Conservation (phyloP, 306 rosid species). For the Gillenia trifoliata region DNA sequence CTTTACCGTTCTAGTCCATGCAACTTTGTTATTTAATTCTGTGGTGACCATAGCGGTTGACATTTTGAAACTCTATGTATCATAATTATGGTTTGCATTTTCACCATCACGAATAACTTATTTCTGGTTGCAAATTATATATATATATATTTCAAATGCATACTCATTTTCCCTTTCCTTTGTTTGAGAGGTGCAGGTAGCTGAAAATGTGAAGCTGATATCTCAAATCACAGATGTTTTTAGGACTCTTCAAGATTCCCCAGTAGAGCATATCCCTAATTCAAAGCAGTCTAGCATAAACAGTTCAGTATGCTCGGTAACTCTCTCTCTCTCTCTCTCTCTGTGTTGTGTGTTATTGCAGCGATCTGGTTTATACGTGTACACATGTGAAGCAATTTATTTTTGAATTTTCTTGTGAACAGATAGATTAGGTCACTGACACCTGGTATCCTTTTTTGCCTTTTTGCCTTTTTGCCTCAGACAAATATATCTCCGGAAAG, state of each 20-base stretch:
- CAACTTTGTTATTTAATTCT: not conserved
- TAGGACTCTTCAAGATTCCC: slow-evolving; percentile 48
- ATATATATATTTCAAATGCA: slow-evolving; percentile 11
- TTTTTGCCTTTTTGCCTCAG: slow-evolving; percentile 16
- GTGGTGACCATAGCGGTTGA: not conserved
- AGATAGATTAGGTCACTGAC: slow-evolving; percentile 1
- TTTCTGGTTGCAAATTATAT: slow-evolving; percentile 10
- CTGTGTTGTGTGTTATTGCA: not conserved
- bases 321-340: slow-evolving; percentile 20
- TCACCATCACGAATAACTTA: not conserved
- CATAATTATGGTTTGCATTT: not conserved
- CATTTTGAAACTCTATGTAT: not conserved
- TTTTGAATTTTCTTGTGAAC: slow-evolving; percentile 1
- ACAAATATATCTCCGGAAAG: slow-evolving; percentile 30
- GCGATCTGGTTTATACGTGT: not conserved
- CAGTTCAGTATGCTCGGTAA: slow-evolving; percentile 54
- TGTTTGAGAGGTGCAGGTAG: slow-evolving; percentile 48
- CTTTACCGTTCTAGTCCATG: not conserved
- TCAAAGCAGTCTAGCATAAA: slow-evolving; percentile 40
- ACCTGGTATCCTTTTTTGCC: slow-evolving; percentile 12
- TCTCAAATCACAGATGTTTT: slow-evolving; percentile 59
- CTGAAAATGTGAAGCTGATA: slow-evolving; percentile 64
- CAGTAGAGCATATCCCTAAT: slow-evolving; percentile 32
- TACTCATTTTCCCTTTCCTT: slow-evolving; percentile 15
- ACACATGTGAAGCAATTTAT: slow-evolving; percentile 7